These are phyloP conservation scores for Cyberlindnera mississippiensis DNA, from an alignment of 805 yeast species.

Conservation along the genomic window DNA sequence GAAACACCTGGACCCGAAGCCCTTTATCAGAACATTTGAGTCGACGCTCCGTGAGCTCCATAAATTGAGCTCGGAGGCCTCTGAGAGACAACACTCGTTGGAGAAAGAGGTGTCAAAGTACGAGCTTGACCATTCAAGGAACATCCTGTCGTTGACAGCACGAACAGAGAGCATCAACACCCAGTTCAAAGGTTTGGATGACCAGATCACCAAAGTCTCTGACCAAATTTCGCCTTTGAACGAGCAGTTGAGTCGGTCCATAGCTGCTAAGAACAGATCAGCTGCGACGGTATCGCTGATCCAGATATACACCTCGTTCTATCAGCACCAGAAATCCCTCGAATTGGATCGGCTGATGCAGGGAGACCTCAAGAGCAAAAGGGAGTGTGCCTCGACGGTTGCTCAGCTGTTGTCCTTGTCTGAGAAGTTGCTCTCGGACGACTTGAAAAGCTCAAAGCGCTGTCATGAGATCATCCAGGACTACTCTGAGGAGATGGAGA, in stretches of 20 bases:
- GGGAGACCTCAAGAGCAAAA: conserved; percentile 49
- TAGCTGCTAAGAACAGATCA: conserved; percentile 71
- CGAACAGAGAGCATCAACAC: conserved; percentile 42
- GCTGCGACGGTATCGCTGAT: conserved; percentile 68
- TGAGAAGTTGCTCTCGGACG: conserved; percentile 54
- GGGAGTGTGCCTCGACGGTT: conserved; percentile 65
- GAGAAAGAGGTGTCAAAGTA: conserved; percentile 54
- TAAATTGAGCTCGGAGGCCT: conserved; percentile 54
- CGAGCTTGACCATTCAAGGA: conserved; percentile 65
- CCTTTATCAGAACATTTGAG: conserved; percentile 91
- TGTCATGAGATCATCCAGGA: conserved; percentile 49
- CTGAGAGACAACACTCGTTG: conserved; percentile 43
- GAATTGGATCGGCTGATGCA: conserved; percentile 58
- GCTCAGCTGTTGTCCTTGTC: conserved; percentile 64
- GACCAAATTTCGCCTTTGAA: conserved; percentile 66
- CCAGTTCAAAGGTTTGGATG: conserved; percentile 48
- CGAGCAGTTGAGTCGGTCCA: conserved; percentile 59
- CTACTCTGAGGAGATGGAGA: conserved; percentile 76
- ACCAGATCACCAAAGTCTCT: conserved; percentile 51
- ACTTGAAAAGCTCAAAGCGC: conserved; percentile 39
- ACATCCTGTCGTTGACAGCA: conserved; percentile 52
- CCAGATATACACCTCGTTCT: conserved; percentile 73
- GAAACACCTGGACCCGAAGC: conserved; percentile 76
- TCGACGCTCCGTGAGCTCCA: conserved; percentile 72
- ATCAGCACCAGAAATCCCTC: conserved; percentile 40